Evolutionary conservation across 2,329 filamentous ascomycete genomes (phyloP).

Genomic region (Penicillium sp.): DNA sequence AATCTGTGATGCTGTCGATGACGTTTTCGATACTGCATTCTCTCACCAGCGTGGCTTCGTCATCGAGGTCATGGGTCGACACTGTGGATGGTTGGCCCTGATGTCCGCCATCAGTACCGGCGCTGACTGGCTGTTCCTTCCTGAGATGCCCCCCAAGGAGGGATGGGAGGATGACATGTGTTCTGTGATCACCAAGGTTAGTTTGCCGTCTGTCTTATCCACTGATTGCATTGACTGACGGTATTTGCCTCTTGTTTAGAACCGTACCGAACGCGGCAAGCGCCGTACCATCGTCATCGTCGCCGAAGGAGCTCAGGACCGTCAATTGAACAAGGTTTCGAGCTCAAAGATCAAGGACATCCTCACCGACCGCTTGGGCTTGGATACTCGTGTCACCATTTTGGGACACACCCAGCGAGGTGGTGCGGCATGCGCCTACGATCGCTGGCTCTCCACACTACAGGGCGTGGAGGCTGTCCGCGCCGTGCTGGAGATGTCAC

Average conservation of each 20-base stretch:
- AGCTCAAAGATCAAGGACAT: slow-evolving; percentile 82
- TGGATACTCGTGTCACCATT: slow-evolving; percentile 93
- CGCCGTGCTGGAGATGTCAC: slow-evolving; percentile 84
- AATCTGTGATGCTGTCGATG: slow-evolving; percentile 95
- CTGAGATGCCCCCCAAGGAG: slow-evolving; percentile 83
- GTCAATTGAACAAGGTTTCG: slow-evolving; percentile 78
- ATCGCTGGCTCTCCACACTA: slow-evolving; percentile 87
- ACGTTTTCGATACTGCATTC: slow-evolving; percentile 88
- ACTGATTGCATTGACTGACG: neutral
- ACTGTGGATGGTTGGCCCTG: slow-evolving; percentile 95
- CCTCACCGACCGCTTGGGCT: slow-evolving; percentile 74
- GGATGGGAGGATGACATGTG: slow-evolving; percentile 93
- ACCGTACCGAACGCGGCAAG: slow-evolving; percentile 79
- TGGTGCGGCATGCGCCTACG: slow-evolving; percentile 88
- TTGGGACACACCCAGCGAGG: slow-evolving; percentile 97
- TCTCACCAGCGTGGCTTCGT: slow-evolving; percentile 97
- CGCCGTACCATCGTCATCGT: slow-evolving; percentile 98
- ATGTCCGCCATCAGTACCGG: slow-evolving; percentile 95
- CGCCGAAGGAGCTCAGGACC: slow-evolving; percentile 89
- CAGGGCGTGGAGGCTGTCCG: slow-evolving; percentile 94
- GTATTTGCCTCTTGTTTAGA: slow-evolving; percentile 51
- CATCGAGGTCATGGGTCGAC: slow-evolving; percentile 96
- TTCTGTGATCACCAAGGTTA: slow-evolving; percentile 69
- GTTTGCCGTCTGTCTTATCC: slow-evolving; percentile 21
- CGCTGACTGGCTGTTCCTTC: slow-evolving; percentile 95